Base-by-base conservation (phyloP, 129 eudicot species). In the Dittrichia graveolens region DNA sequence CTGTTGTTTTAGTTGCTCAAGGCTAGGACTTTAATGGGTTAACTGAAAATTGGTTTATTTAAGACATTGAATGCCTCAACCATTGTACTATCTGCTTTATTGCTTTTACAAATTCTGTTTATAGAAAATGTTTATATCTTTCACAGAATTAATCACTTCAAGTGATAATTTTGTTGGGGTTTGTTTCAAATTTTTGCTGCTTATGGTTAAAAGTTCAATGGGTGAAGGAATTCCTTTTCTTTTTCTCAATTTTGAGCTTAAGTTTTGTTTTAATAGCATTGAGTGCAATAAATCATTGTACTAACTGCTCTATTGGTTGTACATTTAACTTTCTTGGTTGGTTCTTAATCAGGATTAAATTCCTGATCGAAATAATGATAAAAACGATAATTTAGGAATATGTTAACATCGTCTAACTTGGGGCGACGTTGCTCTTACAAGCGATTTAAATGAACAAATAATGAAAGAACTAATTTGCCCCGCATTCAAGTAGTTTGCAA, bases 321-420 rank as follows among this genome's bases (percentile, higher is more conserved):
- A 53, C 82, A 78, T 11, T 70, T 15, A 39, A 43, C 81, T 62
- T 70, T 76, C 43, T n/a, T n/a, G n/a, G n/a, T n/a, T n/a, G n/a
- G n/a, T n/a, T n/a, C n/a, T n/a, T n/a, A n/a, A n/a, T n/a, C n/a
- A n/a, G n/a, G n/a, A n/a, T n/a, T n/a, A n/a, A n/a, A n/a, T n/a
- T n/a, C n/a, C n/a, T n/a, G n/a, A n/a, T n/a, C n/a, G n/a, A n/a
- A n/a, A n/a, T n/a, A n/a, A n/a, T n/a, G n/a, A n/a, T n/a, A n/a
- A n/a, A n/a, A n/a, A n/a, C n/a, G n/a, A n/a, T n/a, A n/a, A n/a
- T n/a, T n/a, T n/a, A n/a, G n/a, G n/a, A n/a, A n/a, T n/a, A n/a
- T n/a, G n/a, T n/a, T n/a, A n/a, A n/a, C n/a, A n/a, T n/a, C n/a
- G n/a, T n/a, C n/a, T n/a, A n/a, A n/a, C n/a, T n/a, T n/a, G n/a